Conservation (phyloP, 2,329 filamentous ascomycete species). For the Aureobasidium musti region DNA sequence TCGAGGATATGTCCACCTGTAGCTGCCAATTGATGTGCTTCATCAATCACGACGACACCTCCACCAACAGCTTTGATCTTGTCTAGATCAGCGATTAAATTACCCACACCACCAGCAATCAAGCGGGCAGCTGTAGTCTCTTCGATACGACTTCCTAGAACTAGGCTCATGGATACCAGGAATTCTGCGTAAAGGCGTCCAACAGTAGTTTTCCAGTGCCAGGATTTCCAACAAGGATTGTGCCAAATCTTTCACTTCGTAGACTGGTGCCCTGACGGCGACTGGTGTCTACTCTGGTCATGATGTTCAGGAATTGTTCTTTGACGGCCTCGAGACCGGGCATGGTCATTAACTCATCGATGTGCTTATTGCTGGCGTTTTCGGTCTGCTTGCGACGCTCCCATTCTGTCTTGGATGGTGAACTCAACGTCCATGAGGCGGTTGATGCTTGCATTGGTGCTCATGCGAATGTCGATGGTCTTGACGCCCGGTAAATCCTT, state of each 20-base stretch:
- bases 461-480: too few relatives aligned
- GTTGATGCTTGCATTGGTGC: background rate
- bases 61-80: slow-evolving; percentile 60
- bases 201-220: slow-evolving; percentile 78
- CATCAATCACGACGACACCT: slow-evolving; percentile 74
- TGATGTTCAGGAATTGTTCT: slow-evolving; percentile 61
- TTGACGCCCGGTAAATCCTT: too few relatives aligned
- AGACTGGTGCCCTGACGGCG: slow-evolving; percentile 60
- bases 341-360: slow-evolving; percentile 69
- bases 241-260: slow-evolving; percentile 61
- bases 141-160: slow-evolving; percentile 59
- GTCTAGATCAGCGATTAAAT: slow-evolving; percentile 60
- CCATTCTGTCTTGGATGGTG: slow-evolving; percentile 55
- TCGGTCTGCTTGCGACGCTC: slow-evolving; percentile 59
- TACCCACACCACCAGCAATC: slow-evolving; percentile 61
- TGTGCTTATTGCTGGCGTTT: slow-evolving; percentile 52
- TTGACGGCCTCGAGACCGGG: slow-evolving; percentile 73
- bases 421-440: background rate
- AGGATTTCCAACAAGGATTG: slow-evolving; percentile 69
- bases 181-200: slow-evolving; percentile 70
- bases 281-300: slow-evolving; percentile 62
- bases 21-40: slow-evolving; percentile 72
- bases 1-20: slow-evolving; percentile 67
- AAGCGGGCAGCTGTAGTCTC: slow-evolving; percentile 70
- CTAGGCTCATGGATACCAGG: slow-evolving; percentile 61